Percentiles rank a stretch among this genome's conserved stretches.
Evolutionary conservation across 1,284 basidiomycete species (phyloP).

Genomic region (Apiotrichum siamense): DNA sequence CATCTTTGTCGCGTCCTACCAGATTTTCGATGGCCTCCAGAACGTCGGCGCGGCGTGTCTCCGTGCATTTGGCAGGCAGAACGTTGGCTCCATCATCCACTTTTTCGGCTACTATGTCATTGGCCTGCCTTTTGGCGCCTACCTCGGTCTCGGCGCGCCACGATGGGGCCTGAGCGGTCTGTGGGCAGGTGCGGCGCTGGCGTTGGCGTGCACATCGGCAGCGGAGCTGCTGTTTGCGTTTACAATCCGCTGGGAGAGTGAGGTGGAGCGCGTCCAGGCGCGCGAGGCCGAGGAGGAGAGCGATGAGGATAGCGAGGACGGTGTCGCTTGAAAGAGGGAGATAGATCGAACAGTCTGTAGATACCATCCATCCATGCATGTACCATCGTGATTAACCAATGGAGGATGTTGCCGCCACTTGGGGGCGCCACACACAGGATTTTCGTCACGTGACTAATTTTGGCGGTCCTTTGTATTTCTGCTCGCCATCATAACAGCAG

Average conservation of each 20-base stretch:
- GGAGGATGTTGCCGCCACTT: too few species aligned
- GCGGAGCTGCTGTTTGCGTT: conserved; percentile 20
- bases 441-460: too few species aligned
- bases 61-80: conserved; percentile 27
- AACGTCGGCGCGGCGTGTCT: conserved; percentile 29
- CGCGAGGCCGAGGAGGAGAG: conserved; percentile 10
- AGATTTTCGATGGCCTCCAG: conserved; percentile 26
- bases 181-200: conserved; percentile 26
- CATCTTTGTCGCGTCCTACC: conserved; percentile 20
- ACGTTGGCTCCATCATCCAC: conserved; percentile 24
- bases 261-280: conserved; percentile 20
- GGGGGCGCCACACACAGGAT: too few species aligned
- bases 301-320: conserved; percentile 13
- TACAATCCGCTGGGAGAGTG: conserved; percentile 22
- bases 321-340: neutral
- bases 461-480: too few species aligned
- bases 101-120: conserved; percentile 20
- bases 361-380: too few species aligned
- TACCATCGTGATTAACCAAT: too few species aligned
- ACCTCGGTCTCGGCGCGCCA: conserved; percentile 18
- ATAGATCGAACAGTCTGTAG: too few species aligned
- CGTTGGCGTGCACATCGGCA: conserved; percentile 16
- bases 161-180: conserved; percentile 25
- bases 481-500: too few species aligned
- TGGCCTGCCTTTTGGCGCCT: conserved; percentile 27